Evolutionary conservation across 1,139 yeast genomes (phyloP), one percentile per base, ranked within the genome.

Genomic region (Hemisphaericaspora xylanilytica): DNA sequence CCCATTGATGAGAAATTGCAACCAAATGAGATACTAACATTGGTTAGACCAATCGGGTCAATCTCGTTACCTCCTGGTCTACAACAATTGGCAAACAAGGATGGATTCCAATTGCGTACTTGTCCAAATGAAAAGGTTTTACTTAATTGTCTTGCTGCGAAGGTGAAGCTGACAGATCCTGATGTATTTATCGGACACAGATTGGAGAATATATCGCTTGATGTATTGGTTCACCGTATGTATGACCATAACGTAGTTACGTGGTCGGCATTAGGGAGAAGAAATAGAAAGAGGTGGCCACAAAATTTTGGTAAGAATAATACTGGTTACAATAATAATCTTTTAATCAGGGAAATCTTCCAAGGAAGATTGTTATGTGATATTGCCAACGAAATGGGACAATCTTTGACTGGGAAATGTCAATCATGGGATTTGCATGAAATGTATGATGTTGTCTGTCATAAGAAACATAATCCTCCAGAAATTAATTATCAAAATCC

Each of bases 391-490:
- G 96, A 89, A 54, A 78, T 90, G 80, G 99, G 98, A 37, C 94
- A 86, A 57, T 90, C 97, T 0, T 70, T 92, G 47, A 89, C 97
- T 3, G 71, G 82, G 9, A 88, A 89, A 55, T 94, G 98, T 65
- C 95, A 88, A 58, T 85, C 94, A n/a, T 94, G 97, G 97, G 95
- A 88, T 44, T 70, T 94, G 42, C 73, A 85, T 9, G 99, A 94
- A 63, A 92, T 94, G 97, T 83, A 81, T 52, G 82, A 80, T 32
- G 75, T 87, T 36, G 79, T 86, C 43, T 77, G 90, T 65, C 73
- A 79, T 51, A 74, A 76, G 57, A 73, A 75, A 48, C 77, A 77
- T 45, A 64, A 70, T 10, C 72, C 90, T 6, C 63, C 80, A 49
- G 97, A 90, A 51, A 78, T 86, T 41, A 89, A 88, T 53, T 77